phyloP scores from a whole-genome alignment of 495 filamentous ascomycete genomes.

The Opeltia flavorubescens region DNA sequence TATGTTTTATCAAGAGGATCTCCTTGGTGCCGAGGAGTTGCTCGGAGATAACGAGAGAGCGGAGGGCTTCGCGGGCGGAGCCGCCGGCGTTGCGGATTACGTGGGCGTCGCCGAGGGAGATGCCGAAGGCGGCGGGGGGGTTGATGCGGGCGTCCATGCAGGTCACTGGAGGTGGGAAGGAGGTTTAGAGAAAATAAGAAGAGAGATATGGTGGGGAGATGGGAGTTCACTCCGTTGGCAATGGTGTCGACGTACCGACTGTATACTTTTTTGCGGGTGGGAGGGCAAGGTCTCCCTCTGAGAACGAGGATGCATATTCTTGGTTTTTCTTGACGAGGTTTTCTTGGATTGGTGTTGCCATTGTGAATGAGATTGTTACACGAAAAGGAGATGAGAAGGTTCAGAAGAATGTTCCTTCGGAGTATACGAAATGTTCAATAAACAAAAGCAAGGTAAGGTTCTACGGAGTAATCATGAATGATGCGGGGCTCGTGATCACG shows the following conservation, averaged over 20 bases:
- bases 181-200: background rate
- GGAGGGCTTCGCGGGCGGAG: constrained; percentile 50
- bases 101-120: constrained; percentile 63
- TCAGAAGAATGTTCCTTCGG: no score
- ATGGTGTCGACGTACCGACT: constrained; percentile 26
- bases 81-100: constrained; percentile 71
- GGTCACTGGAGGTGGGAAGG: constrained; percentile 46
- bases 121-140: constrained; percentile 54
- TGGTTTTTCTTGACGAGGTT: constrained; percentile 44
- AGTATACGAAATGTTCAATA: no score
- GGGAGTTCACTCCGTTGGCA: background rate
- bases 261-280: constrained; percentile 59
- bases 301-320: constrained; percentile 47
- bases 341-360: constrained; percentile 33
- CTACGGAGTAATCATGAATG: no score
- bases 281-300: constrained; percentile 48
- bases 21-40: constrained; percentile 71
- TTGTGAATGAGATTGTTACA: constrained; percentile 19
- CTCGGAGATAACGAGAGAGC: constrained; percentile 65
- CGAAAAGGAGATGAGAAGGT: no score
- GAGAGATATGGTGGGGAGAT: background rate
- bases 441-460: no score
- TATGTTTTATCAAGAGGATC: constrained; percentile 66
- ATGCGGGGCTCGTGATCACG: no score
- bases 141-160: constrained; percentile 85